Percentiles rank a stretch among this genome's conserved stretches.
Conservation (phyloP, 169 alveolate species). For the Cryptosporidium ubiquitum region DNA sequence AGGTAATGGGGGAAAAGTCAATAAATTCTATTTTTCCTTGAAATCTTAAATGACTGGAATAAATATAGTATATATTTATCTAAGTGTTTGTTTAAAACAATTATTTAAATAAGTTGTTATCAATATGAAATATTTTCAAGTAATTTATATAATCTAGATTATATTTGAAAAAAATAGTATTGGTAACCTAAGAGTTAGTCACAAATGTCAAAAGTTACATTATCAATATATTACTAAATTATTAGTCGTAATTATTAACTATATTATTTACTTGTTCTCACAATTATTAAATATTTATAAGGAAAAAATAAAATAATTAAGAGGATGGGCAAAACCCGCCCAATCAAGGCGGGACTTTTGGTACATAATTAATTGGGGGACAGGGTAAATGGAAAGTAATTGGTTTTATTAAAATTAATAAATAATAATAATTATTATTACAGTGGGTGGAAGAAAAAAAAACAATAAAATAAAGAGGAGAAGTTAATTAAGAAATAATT, state of each 20-base stretch:
- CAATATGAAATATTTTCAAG: too few relatives aligned
- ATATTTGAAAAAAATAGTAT: neutral
- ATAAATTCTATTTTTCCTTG: neutral
- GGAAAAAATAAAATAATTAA: neutral
- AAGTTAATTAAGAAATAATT: neutral
- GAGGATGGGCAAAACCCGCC: constrained; percentile 28
- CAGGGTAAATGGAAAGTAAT: constrained; percentile 21
- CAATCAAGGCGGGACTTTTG: constrained; percentile 54
- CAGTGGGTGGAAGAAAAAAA: constrained; percentile 16
- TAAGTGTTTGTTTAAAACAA: too few relatives aligned
- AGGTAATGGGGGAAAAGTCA: neutral
- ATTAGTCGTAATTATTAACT: too few relatives aligned
- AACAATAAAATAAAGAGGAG: neutral
- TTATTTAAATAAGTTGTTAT: too few relatives aligned
- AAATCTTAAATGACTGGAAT: too few relatives aligned
- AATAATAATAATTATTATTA: neutral
- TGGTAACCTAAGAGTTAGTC: too few relatives aligned
- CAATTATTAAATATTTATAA: neutral
- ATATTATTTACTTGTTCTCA: neutral
- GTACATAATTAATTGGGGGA: constrained; percentile 41
- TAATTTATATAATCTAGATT: too few relatives aligned
- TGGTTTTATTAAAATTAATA: neutral
- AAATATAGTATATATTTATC: too few relatives aligned
- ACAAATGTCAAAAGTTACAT: neutral
- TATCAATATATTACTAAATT: too few relatives aligned